Evolutionary conservation across 2,329 filamentous ascomycete genomes (phyloP).

Genomic region (Daldinia eschscholtzii): DNA sequence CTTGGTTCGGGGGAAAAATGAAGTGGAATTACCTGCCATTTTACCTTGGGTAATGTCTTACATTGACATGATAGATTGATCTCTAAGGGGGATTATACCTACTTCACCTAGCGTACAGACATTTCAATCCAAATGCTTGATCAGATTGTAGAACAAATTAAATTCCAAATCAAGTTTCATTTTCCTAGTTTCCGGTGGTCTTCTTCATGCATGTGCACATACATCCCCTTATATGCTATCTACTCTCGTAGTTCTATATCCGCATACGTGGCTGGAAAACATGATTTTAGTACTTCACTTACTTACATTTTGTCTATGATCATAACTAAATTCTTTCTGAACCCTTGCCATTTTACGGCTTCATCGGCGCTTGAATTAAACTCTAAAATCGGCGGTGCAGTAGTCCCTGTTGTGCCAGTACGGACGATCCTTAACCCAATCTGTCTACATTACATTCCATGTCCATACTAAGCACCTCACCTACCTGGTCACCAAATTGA

Average conservation of each 20-base stretch:
- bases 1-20: not conserved
- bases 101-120: not conserved
- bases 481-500: not conserved
- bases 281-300: not conserved
- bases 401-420: not conserved
- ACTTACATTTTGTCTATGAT: no score
- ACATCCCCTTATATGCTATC: not conserved
- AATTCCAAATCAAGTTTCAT: not conserved
- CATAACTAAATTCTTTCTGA: not conserved
- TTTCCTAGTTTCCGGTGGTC: not conserved
- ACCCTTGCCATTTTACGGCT: not conserved
- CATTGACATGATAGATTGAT: not conserved
- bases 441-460: conserved; percentile 1
- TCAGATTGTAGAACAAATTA: not conserved
- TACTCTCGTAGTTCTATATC: not conserved
- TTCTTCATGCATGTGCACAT: not conserved
- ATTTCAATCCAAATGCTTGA: not conserved
- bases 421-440: not conserved
- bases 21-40: conserved; percentile 2
- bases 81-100: not conserved
- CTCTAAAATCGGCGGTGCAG: not conserved
- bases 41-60: not conserved
- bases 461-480: not conserved
- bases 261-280: no score
- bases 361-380: not conserved